Evolutionary conservation across 2,329 filamentous ascomycete genomes (phyloP).

Genomic region (Geosmithia morbida): DNA sequence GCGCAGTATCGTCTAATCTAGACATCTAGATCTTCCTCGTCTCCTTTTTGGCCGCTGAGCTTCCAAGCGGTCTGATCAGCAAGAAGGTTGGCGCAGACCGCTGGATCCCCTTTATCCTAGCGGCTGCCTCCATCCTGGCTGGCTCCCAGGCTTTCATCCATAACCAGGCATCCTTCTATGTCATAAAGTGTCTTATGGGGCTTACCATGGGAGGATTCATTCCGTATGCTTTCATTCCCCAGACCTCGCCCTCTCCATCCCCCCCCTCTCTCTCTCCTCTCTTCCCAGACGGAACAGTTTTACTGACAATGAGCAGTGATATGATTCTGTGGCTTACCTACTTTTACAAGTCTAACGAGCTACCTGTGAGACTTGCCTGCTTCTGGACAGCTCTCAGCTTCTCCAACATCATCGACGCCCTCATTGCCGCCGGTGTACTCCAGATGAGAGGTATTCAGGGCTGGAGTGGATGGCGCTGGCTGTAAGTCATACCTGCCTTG

Average conservation of each 20-base stretch:
- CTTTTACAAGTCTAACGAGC: constrained; percentile 59
- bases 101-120: constrained; percentile 27
- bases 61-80: constrained; percentile 32
- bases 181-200: constrained; percentile 26
- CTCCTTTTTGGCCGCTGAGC: constrained; percentile 29
- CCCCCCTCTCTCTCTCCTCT: too few species aligned
- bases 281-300: background rate
- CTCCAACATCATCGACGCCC: constrained; percentile 35
- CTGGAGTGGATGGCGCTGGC: constrained; percentile 23
- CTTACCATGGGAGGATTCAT: constrained; percentile 36
- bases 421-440: constrained; percentile 27
- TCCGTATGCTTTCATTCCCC: constrained; percentile 16
- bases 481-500: constrained; percentile 5
- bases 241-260: too few species aligned
- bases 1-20: background rate
- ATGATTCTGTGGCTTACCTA: constrained; percentile 57
- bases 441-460: constrained; percentile 20
- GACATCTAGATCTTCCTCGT: constrained; percentile 20
- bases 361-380: constrained; percentile 49
- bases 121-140: constrained; percentile 23
- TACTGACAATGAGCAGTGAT: constrained; percentile 7
- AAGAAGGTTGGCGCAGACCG: constrained; percentile 34
- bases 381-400: constrained; percentile 57
- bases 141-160: constrained; percentile 21
- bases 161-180: constrained; percentile 21